Evolutionary conservation across 352 stramenopile genomes (phyloP), one percentile per base, ranked within the genome.

Genomic region (Globisporangium canariense): DNA sequence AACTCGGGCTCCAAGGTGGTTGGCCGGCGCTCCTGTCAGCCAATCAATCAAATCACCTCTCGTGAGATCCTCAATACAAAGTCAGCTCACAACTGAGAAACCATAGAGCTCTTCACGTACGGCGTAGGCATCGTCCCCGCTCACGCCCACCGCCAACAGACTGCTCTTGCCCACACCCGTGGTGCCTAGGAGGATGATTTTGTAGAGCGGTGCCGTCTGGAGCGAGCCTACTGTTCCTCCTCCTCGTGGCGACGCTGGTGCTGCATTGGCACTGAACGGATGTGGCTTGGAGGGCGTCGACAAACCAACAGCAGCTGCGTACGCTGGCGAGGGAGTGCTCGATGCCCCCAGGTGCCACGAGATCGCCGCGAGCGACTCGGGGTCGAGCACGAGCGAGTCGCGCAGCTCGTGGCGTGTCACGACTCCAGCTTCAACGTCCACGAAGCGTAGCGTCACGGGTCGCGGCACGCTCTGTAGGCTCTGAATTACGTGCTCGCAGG

Each of bases 141-240:
- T 77, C 8, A 83, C 64, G 28, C 79, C 78, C 2, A 92, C 83
- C 1, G 83, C 75, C 16, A 93, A 67, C 5, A 93, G 60, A 34
- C 85, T 94, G 72, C 79, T 91, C 67, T 94, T 94, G 6, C 83
- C 85, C 0, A 94, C 85, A 25, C 85, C 83, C 25, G 79, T 86
- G 20, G 85, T 90, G n/a, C 83, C 83, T 10, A 94, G 62, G 8
- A 94, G 60, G 32, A 92, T 92, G 65, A 92, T 85, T 64, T 91
- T 93, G 78, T 91, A 91, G 45, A 80, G 62, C 34, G 71, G 67
- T 1, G n/a, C 25, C 10, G 30, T 13, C 11, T 47, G 18, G 11
- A 67, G 18, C 5, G 54, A 34, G 14, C 41, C 30, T 18, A 16
- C 13, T 51, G 40, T 25, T 49, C 32, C 32, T 36, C 50, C 36